Conservation (phyloP, 164 flowering plant genomes). For the Chloranthus sessilifolius region DNA sequence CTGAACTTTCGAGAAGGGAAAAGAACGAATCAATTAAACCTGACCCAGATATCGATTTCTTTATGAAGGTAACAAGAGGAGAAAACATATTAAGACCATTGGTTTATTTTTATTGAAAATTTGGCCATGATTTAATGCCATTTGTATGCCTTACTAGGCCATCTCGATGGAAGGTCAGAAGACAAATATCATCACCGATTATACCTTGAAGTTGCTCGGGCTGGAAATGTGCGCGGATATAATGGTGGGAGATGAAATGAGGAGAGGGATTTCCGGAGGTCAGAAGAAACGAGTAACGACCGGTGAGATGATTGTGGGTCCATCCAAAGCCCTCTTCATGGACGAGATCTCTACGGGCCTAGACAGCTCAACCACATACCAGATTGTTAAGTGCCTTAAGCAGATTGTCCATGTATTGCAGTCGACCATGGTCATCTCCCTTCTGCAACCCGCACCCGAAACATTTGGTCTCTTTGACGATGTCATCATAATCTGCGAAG, state of each 20-base stretch:
- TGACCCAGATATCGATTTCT: constrained; percentile 28
- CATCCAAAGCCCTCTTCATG: constrained; percentile 31
- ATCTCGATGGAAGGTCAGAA: constrained; percentile 23
- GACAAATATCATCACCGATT: constrained; percentile 24
- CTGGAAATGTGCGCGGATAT: constrained; percentile 32
- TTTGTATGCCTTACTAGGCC: constrained; percentile 20
- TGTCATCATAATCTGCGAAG: constrained; percentile 33
- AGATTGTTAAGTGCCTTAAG: constrained; percentile 29
- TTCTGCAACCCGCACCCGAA: constrained; percentile 53
- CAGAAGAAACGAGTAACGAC: constrained; percentile 36
- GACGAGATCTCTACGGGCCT: constrained; percentile 39
- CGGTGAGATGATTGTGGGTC: constrained; percentile 43
- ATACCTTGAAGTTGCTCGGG: constrained; percentile 27
- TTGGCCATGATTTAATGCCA: not conserved
- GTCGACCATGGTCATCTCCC: constrained; percentile 30
- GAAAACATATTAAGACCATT: not conserved
- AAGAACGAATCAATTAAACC: constrained; percentile 22
- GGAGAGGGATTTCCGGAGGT: constrained; percentile 37
- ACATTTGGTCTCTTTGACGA: constrained; percentile 45
- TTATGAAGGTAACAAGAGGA: constrained; percentile 32
- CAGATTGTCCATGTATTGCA: constrained; percentile 26
- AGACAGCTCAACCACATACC: constrained; percentile 41
- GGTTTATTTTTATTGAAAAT: no score
- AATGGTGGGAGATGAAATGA: constrained; percentile 31
- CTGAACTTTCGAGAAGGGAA: constrained; percentile 31